phyloP scores from a whole-genome alignment of 2,329 filamentous ascomycete genomes.

The Drechslerella dactyloides region DNA sequence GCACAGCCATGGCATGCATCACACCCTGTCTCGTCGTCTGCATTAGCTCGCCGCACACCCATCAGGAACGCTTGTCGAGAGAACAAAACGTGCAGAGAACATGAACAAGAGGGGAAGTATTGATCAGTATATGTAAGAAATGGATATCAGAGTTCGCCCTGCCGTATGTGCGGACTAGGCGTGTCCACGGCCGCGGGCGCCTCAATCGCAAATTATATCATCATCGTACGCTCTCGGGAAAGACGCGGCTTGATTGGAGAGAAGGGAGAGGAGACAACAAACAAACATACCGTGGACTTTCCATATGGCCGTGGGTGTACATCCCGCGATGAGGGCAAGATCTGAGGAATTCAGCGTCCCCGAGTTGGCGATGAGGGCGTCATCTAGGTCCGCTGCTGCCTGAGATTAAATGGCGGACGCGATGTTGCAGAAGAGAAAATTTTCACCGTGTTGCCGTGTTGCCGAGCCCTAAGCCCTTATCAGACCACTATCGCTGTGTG shows the following conservation, averaged over 20 bases:
- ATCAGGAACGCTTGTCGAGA: neutral
- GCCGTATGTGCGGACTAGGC: slow-evolving; percentile 85
- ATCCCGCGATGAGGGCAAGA: too few species aligned
- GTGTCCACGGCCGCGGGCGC: slow-evolving; percentile 76
- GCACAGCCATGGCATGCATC: neutral
- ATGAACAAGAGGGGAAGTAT: slow-evolving; percentile 54
- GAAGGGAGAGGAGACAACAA: slow-evolving; percentile 49
- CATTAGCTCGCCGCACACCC: neutral
- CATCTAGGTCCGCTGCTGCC: neutral
- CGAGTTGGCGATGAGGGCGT: neutral
- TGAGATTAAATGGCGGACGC: neutral
- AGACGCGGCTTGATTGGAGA: slow-evolving; percentile 6
- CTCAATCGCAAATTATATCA: slow-evolving; percentile 99
- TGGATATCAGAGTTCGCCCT: slow-evolving; percentile 77
- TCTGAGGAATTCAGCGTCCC: too few species aligned
- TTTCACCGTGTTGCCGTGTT: slow-evolving; percentile 33
- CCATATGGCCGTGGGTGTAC: slow-evolving; percentile 13
- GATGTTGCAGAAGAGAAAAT: slow-evolving; percentile 23
- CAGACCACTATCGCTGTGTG: slow-evolving; percentile 8
- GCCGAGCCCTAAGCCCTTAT: slow-evolving; percentile 46
- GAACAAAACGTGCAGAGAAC: neutral
- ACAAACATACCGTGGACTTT: slow-evolving; percentile 53
- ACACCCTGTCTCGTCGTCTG: neutral
- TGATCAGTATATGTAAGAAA: slow-evolving; percentile 99
- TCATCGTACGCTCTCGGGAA: slow-evolving; percentile 64